Conservation (phyloP, 257 asterid species). For the Echites panduratus region DNA sequence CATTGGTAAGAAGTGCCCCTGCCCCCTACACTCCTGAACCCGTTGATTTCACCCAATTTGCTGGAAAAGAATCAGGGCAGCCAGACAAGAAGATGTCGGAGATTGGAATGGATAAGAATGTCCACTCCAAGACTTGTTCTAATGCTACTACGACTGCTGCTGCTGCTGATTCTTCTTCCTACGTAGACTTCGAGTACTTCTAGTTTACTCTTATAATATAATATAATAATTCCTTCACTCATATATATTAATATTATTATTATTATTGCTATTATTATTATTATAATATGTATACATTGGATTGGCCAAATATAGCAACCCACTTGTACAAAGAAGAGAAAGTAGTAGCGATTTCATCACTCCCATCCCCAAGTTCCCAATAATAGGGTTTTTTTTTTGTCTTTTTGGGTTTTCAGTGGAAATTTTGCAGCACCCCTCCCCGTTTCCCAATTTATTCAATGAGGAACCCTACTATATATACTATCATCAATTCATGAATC, state of each 20-base stretch:
- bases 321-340: not conserved
- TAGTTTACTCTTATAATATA: conserved; percentile 3
- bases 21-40: conserved; percentile 38
- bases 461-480: not conserved
- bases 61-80: conserved; percentile 16
- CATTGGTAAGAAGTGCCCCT: conserved; percentile 27
- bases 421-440: too few species aligned
- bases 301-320: not conserved
- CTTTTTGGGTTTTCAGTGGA: too few species aligned
- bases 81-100: conserved; percentile 35
- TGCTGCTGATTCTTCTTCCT: conserved; percentile 24
- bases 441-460: too few species aligned
- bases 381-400: too few species aligned
- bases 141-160: too few species aligned
- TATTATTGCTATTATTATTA: too few species aligned
- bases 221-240: not conserved
- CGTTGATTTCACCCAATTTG: conserved; percentile 24
- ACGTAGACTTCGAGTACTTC: conserved; percentile 40
- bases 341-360: not conserved
- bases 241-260: too few species aligned
- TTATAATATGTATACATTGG: too few species aligned
- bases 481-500: too few species aligned
- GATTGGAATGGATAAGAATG: conserved; percentile 15
- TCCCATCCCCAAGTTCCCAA: not conserved
- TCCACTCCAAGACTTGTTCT: conserved; percentile 2